Evolutionary conservation across 306 rosid genomes (phyloP).

Genomic region (Dalbergia oliveri): DNA sequence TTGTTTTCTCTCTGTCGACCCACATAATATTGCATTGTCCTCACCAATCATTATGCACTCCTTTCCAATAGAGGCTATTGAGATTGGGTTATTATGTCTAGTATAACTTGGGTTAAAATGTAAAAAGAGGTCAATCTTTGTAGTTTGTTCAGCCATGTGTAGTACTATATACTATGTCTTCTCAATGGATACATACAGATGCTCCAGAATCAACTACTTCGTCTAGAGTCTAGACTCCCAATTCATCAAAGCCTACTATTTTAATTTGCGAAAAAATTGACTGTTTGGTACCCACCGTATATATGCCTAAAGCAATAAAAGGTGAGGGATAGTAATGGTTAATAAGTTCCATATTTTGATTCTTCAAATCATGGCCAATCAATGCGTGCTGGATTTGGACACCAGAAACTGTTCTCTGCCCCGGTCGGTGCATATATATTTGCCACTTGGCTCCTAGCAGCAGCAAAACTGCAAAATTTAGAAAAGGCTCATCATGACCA

Average conservation of each 20-base stretch:
- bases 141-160: conserved; percentile 11
- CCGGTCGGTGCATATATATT: conserved; percentile 1
- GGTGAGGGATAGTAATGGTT: not conserved
- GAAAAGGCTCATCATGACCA: conserved; percentile 5
- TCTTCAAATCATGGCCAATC: conserved; percentile 42
- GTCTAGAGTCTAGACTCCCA: not conserved
- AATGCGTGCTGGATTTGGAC: conserved; percentile 34
- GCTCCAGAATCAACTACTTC: conserved; percentile 36
- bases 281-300: conserved; percentile 15
- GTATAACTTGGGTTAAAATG: not conserved
- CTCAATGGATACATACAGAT: not conserved
- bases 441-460: conserved; percentile 39
- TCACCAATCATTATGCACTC: conserved; percentile 47
- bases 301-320: conserved; percentile 3
- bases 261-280: conserved; percentile 27
- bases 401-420: not conserved
- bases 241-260: not conserved
- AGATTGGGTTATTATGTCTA: not conserved
- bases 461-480: not conserved
- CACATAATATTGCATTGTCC: conserved; percentile 52
- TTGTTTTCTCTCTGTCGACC: conserved; percentile 48
- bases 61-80: not conserved
- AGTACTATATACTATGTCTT: conserved; percentile 30
- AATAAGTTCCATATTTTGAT: not conserved
- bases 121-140: not conserved